Evolutionary conservation across 2,329 filamentous ascomycete species (phyloP).

Genomic region (Colletotrichum melonis): DNA sequence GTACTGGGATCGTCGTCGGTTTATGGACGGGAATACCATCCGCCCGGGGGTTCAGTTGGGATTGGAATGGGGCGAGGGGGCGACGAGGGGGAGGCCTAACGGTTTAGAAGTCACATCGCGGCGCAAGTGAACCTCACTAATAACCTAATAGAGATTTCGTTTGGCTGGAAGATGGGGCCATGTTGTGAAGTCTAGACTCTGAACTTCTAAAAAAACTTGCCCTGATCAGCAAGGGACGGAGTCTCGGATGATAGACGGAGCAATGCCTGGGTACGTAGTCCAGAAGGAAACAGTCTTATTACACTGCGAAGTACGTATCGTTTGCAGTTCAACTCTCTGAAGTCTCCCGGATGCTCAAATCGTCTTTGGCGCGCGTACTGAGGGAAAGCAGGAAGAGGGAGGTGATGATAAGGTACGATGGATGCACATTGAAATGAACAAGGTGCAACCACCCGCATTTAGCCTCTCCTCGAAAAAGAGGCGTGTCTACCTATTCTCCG

Average conservation of each 20-base stretch:
- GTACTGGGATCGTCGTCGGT: slow-evolving; percentile 20
- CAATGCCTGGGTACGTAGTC: slow-evolving; percentile 3
- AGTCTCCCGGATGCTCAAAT: background rate
- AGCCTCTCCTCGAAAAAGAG: background rate
- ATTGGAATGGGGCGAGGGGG: background rate
- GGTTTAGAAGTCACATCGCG: background rate
- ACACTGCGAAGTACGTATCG: background rate
- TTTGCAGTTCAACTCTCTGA: background rate
- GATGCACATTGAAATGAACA: background rate
- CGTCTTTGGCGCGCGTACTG: background rate
- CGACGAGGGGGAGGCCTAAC: background rate
- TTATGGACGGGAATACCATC: background rate
- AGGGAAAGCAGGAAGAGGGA: background rate
- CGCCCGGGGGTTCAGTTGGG: background rate
- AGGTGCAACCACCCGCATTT: background rate
- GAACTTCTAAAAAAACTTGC: background rate
- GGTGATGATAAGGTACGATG: background rate
- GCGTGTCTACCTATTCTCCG: background rate
- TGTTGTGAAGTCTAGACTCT: background rate
- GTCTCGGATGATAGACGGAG: background rate
- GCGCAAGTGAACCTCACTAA: background rate
- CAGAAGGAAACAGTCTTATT: background rate
- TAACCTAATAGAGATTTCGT: background rate
- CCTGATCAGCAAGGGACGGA: slow-evolving; percentile 20
- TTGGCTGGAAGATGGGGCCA: slow-evolving; percentile 11